A percentile compares a stretch with the other conserved stretches of the same genome.
Conservation (phyloP, 2,329 filamentous ascomycete species). For the Microascus cirrosus region DNA sequence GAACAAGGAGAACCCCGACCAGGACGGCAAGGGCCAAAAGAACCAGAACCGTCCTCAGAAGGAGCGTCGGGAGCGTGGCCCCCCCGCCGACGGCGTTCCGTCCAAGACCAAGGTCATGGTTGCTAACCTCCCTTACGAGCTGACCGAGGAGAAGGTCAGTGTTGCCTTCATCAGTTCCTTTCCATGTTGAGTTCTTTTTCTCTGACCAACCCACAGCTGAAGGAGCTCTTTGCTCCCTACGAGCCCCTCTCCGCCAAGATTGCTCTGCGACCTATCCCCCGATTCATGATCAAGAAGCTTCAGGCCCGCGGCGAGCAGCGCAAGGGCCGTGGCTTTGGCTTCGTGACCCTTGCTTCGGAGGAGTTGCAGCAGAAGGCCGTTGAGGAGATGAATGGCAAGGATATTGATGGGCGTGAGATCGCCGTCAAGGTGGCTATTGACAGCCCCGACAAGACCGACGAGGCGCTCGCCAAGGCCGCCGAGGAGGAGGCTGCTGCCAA, state of each 20-base stretch:
- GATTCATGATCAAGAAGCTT: constrained; percentile 99
- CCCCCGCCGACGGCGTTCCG: constrained; percentile 90
- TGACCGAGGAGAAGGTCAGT: constrained; percentile 89
- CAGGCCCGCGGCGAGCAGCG: constrained; percentile 95
- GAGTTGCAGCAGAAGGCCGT: constrained; percentile 97
- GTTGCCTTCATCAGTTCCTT: not conserved
- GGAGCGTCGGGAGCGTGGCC: constrained; percentile 72
- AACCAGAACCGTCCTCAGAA: constrained; percentile 41
- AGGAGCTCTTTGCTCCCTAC: constrained; percentile 92
- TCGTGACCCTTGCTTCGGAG: constrained; percentile 91
- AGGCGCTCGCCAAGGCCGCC: constrained; percentile 39
- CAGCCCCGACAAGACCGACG: constrained; percentile 90
- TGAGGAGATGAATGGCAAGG: constrained; percentile 97
- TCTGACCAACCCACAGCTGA: constrained; percentile 51
- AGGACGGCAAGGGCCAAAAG: constrained; percentile 48
- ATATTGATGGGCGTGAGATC: constrained; percentile 97
- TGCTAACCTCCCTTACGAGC: constrained; percentile 95
- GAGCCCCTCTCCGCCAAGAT: constrained; percentile 94
- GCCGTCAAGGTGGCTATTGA: constrained; percentile 99
- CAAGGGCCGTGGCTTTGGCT: constrained; percentile 98
- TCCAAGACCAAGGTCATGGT: constrained; percentile 99
- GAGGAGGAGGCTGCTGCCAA: constrained; percentile 19
- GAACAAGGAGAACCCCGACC: constrained; percentile 39
- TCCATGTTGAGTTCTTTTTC: not conserved
- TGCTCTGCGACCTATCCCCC: constrained; percentile 92